These are phyloP conservation scores for Apiotrichum akiyoshidainum DNA, from an alignment of 1,284 basidiomycete genomes.

Conservation along the genomic window DNA sequence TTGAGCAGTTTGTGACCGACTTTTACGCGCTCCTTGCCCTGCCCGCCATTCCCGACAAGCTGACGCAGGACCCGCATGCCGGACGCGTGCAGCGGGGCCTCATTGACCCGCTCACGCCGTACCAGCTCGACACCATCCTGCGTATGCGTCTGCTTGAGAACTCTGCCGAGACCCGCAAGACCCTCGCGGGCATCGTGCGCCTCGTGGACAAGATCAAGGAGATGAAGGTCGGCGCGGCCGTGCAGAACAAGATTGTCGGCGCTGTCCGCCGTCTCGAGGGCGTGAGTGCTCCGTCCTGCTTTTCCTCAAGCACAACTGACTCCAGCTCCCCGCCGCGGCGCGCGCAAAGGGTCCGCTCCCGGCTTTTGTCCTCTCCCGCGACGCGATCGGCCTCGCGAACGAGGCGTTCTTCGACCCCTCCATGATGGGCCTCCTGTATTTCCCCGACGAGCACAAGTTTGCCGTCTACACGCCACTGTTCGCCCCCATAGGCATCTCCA, in stretches of 20 bases:
- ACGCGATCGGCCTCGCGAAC: slow-evolving; percentile 70
- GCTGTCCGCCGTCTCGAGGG: slow-evolving; percentile 68
- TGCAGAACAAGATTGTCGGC: slow-evolving; percentile 66
- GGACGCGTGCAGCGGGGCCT: slow-evolving; percentile 4
- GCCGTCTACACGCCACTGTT: slow-evolving; percentile 91
- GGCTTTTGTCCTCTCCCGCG: slow-evolving; percentile 61
- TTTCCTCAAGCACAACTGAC: too few species aligned
- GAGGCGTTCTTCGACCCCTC: slow-evolving; percentile 94
- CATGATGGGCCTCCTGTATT: slow-evolving; percentile 94
- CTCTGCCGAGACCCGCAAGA: slow-evolving; percentile 64
- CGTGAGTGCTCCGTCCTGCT: slow-evolving; percentile 58
- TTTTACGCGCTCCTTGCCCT: slow-evolving; percentile 75
- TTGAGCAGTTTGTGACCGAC: slow-evolving; percentile 71
- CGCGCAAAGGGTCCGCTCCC: slow-evolving; percentile 5
- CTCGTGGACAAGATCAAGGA: slow-evolving; percentile 79
- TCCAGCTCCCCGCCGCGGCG: slow-evolving; percentile 10
- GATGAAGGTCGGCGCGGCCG: slow-evolving; percentile 79
- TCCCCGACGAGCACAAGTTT: slow-evolving; percentile 92
- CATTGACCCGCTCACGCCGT: slow-evolving; percentile 43
- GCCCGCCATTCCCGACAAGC: slow-evolving; percentile 57
- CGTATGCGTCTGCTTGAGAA: slow-evolving; percentile 72
- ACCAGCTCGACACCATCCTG: slow-evolving; percentile 75
- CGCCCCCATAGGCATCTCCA: slow-evolving; percentile 77
- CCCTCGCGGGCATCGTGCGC: slow-evolving; percentile 72
- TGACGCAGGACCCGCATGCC: slow-evolving; percentile 14